Conservation (phyloP, 768 basidiomycete genomes). For the Piloderma croceum region DNA sequence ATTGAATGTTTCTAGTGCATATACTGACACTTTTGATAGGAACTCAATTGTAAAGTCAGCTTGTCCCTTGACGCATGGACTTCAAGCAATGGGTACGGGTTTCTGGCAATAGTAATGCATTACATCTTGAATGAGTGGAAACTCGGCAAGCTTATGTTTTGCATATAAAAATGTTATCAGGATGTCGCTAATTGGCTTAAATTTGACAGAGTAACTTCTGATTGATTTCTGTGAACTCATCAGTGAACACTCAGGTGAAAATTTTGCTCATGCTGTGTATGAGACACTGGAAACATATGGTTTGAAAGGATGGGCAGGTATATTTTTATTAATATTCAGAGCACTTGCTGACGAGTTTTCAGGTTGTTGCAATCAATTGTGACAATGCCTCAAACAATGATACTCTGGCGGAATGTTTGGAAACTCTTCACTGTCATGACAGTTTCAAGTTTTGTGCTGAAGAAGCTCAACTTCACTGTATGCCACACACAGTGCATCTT, state of each 20-base stretch:
- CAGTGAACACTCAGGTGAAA: conserved; percentile 30
- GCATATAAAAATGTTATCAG: background rate
- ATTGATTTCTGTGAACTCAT: conserved; percentile 33
- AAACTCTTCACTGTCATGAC: background rate
- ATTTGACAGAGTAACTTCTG: conserved; percentile 27
- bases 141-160: conserved; percentile 12
- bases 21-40: background rate
- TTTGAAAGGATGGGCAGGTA: conserved; percentile 17
- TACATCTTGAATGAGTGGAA: conserved; percentile 22
- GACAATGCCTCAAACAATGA: conserved; percentile 22
- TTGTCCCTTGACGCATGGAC: conserved; percentile 29
- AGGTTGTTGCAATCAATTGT: conserved; percentile 15
- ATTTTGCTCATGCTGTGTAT: conserved; percentile 32
- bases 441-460: conserved; percentile 12
- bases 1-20: background rate
- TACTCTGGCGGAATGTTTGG: conserved; percentile 12
- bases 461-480: conserved; percentile 17
- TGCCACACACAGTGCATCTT: conserved; percentile 24
- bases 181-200: background rate
- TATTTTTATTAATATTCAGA: conserved; percentile 2
- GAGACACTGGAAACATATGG: conserved; percentile 22
- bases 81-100: conserved; percentile 25
- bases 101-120: conserved; percentile 26
- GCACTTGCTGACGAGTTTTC: background rate
- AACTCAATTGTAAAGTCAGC: conserved; percentile 1